Base-by-base conservation (phyloP, 2,329 filamentous ascomycete species). In the Pseudogymnoascus sp. region DNA sequence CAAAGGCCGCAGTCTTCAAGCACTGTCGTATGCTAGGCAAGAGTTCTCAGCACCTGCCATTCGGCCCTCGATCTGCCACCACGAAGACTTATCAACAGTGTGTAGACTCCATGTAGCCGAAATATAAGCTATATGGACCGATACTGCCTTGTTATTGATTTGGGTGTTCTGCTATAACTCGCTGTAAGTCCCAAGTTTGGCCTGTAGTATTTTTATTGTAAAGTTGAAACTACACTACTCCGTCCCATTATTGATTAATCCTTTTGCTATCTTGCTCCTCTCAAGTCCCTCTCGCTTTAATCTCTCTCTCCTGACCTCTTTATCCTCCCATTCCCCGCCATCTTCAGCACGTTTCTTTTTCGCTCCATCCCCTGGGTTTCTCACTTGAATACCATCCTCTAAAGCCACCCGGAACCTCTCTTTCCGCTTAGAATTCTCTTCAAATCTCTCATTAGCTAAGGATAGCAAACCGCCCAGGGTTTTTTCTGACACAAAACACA, bases 361-460 rank as follows among this genome's bases (percentile, higher is more conserved):
- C 57, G 20, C 14, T n/a, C 47, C 28, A 33, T 62, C 58, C 37
- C 20, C 62, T 6, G 71, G 70, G 43, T n/a, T 57, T 25, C 60
- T 62, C 30, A 57, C 57, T 35, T 58, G 60, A 4, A 25, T 30
- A n/a, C 60, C 25, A 53, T 66, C 64, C 36, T 33, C 61, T 57
- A 72, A 62, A 6, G 82, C 79, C 1, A 69, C 65, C 47, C 80
- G 77, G 66, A 93, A 91, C 41, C 87, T 78, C 57, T 78, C 78
- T 64, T 88, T 91, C 50, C 89, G 79, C 67, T 83, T 84, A 18
- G 75, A 73, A 67, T 93, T 94, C 71, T 87, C 84, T 7, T 70
- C 74, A 68, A 94, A 93, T 58, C 89, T 79, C 71, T 90, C 83
- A 69, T 94, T 92, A 6, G 87, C 85, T 61, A 96, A 81, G 3